Evolutionary conservation across 2,329 filamentous ascomycete species (phyloP), one percentile per base, ranked within the genome.

Genomic region (Pleurostoma richardsiae): DNA sequence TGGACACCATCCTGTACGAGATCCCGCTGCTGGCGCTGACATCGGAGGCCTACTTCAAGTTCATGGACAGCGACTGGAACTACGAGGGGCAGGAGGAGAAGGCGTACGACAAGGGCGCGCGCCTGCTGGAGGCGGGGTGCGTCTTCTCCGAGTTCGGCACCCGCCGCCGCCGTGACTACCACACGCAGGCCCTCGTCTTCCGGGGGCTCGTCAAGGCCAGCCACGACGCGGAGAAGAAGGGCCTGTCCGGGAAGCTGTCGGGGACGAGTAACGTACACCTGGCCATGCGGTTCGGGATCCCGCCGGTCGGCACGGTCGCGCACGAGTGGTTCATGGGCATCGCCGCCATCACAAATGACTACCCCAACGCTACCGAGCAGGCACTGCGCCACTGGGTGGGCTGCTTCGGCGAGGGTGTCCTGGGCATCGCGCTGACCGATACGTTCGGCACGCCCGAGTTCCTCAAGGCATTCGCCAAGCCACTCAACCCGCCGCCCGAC

Each of bases 321-420:
- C 94, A 99, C 61, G 94, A 99, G 69, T 99, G 94, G 94, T 97
- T 96, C 73, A 99, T 99, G 94, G 91, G 90, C 39, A 92, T 95
- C 52, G 94, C 94, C 1, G 91, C 94, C 38, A 90, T 96, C 56
- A 88, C 86, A 4, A 79, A 89, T 52, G 81, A 96, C 67, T 99
- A 99, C 62, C 79, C 82, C 56, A 76, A 79, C 51, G 91, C 94
- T 3, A 95, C 91, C 36, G 90, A 95, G 64, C 78, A 85, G 53
- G 91, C 90, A 0, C 71, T 99, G 55, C 77, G 82, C 48, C 90
- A 95, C 63, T 99, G 94, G 94, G 80, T 95, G 31, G 83, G 85
- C 44, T 95, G 88, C 51, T 99, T 96, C 62, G 94, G 94, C 4
- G 83, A 86, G 60, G 88, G 77, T 33, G 85, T 92, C 31, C 77